phyloP scores from a whole-genome alignment of 73 alveolate species.

The Paramecium primaurelia region DNA sequence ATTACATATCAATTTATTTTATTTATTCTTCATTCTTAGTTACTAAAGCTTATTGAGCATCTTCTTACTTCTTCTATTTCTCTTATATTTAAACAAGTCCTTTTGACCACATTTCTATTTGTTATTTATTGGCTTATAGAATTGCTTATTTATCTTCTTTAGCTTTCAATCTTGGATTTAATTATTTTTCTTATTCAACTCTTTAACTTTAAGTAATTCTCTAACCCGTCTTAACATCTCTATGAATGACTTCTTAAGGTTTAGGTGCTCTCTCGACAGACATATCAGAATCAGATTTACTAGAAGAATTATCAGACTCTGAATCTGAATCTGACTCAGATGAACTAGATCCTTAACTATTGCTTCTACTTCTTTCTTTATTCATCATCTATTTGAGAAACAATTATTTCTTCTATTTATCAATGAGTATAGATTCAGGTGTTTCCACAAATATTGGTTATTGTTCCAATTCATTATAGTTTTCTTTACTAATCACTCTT shows the following conservation, averaged over 20 bases:
- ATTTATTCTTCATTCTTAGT: background rate
- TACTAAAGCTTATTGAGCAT: background rate
- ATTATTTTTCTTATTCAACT: background rate
- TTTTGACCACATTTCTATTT: constrained; percentile 21
- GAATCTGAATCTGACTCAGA: background rate
- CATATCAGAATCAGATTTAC: background rate
- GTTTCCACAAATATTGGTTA: constrained; percentile 29
- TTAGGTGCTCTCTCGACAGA: constrained; percentile 36
- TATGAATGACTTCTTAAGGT: constrained; percentile 9
- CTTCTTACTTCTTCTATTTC: background rate
- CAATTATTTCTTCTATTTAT: background rate
- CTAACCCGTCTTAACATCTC: constrained; percentile 8
- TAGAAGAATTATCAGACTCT: background rate
- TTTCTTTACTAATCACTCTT: background rate
- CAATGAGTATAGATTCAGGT: background rate
- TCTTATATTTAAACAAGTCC: background rate
- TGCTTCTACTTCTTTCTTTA: constrained; percentile 3
- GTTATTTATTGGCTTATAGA: background rate
- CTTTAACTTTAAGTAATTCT: background rate
- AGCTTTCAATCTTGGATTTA: background rate
- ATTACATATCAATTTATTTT: constrained; percentile 45
- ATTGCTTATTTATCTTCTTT: background rate
- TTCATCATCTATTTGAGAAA: background rate
- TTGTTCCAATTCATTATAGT: background rate
- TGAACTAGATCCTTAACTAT: background rate